Evolutionary conservation across 2,329 filamentous ascomycete species (phyloP), one percentile per base, ranked within the genome.

Genomic region (Colletotrichum australisinense): DNA sequence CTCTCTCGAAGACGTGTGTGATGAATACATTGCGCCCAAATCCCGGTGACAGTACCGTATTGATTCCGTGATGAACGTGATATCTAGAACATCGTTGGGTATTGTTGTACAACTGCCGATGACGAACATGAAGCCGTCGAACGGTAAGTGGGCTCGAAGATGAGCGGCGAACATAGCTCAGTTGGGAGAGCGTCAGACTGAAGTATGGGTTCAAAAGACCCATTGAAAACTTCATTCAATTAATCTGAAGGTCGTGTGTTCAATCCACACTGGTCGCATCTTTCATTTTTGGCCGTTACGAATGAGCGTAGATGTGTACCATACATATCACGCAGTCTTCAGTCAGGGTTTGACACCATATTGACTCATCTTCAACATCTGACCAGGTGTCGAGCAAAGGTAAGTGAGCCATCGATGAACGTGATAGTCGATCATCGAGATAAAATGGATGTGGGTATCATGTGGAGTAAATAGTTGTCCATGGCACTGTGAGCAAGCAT

Each of bases 181-280:
- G 69, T 72, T 72, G 69, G 69, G 69, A 72, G 69, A 72, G 63
- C 69, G 69, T 72, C 64, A 72, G 69, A 68, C 69, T 72, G 69
- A 72, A 72, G 69, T 53, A 67, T 71, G 69, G 64, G 49, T 67
- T 49, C 14, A 8, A 4, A 1, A 3, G 30, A 42, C 49, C 63
- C 64, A 38, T 71, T 67, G 26, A 52, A 42, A 72, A 72, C 69
- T 72, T 72, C 64, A 72, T 28, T 72, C 69, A 62, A 16, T 58
- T 12, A 2, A 72, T 72, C 69, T 72, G 69, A 72, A 72, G 69
- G 69, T 72, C 69, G 69, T 72, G 69, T 72, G 69, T 72, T 68
- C 57, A 72, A 72, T 68, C 69, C 69, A 72, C 69, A 68, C 69
- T 72, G 69, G 69, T 65, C 69, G 69, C 69, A 72, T 72, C 64